A percentile compares a stretch with the other conserved stretches of the same genome.
Conservation (phyloP, 2,329 filamentous ascomycete species). For the Xylariales sp. region DNA sequence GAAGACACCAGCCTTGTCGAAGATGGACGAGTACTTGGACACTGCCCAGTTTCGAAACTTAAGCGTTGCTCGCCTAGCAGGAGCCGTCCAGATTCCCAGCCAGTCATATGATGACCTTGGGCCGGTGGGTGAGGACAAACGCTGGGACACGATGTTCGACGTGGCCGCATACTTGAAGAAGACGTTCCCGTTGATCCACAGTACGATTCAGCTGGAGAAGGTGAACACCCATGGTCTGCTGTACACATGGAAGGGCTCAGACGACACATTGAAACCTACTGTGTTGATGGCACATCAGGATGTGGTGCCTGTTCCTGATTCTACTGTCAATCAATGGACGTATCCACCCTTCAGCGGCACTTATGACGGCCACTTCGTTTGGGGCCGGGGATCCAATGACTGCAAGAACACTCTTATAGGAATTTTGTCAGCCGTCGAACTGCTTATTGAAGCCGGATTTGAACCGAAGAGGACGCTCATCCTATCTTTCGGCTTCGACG, state of each 20-base stretch:
- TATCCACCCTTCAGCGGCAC: constrained; percentile 55
- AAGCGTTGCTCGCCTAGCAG: constrained; percentile 31
- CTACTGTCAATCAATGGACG: constrained; percentile 49
- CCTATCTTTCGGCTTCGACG: constrained; percentile 59
- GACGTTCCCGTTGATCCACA: constrained; percentile 48
- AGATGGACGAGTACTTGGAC: constrained; percentile 28
- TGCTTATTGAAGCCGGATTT: constrained; percentile 47
- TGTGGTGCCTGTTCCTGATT: constrained; percentile 53
- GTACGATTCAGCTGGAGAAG: constrained; percentile 42
- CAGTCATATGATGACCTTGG: constrained; percentile 52
- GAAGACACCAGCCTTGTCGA: constrained; percentile 19
- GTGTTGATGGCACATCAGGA: constrained; percentile 62
- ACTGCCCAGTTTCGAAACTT: constrained; percentile 28
- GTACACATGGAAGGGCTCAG: constrained; percentile 51
- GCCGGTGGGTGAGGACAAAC: constrained; percentile 46
- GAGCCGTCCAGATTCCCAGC: constrained; percentile 49
- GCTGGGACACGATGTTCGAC: constrained; percentile 54
- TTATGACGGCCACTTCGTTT: constrained; percentile 54
- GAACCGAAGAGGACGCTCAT: constrained; percentile 50
- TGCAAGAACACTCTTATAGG: constrained; percentile 59
- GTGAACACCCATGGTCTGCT: constrained; percentile 56
- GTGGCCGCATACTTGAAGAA: constrained; percentile 45
- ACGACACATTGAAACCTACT: constrained; percentile 46
- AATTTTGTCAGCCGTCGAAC: constrained; percentile 50
- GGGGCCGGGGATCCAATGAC: constrained; percentile 57